These are phyloP conservation scores for Oryza meridionalis DNA, from an alignment of 176 grass and related monocot genomes.

Conservation along the genomic window DNA sequence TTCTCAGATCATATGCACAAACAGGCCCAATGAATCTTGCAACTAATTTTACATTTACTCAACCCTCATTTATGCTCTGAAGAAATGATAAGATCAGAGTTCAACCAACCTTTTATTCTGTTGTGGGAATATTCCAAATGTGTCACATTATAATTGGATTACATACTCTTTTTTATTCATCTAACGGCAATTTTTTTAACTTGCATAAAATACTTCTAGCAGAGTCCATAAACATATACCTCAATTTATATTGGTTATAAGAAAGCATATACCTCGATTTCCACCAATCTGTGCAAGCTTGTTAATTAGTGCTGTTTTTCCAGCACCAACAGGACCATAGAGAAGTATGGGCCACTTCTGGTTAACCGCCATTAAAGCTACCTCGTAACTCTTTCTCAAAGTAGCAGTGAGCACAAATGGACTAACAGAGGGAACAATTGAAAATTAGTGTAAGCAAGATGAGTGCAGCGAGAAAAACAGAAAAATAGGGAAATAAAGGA, in stretches of 20 bases:
- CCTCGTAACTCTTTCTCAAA: constrained; percentile 74
- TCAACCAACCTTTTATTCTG: neutral
- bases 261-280: constrained; percentile 68
- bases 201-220: constrained; percentile 17
- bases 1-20: neutral
- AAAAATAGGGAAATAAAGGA: constrained; percentile 19
- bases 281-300: constrained; percentile 54
- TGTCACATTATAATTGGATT: neutral
- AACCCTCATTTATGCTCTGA: neutral
- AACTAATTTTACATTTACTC: neutral
- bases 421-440: constrained; percentile 42
- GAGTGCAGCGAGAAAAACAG: neutral
- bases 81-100: neutral
- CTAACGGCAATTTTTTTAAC: neutral
- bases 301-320: constrained; percentile 91
- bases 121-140: neutral
- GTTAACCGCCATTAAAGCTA: constrained; percentile 70
- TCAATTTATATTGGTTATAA: neutral
- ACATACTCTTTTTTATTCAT: neutral
- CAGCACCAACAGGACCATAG: constrained; percentile 84
- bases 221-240: neutral
- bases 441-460: constrained; percentile 36
- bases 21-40: neutral
- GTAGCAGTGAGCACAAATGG: constrained; percentile 69
- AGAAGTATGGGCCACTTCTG: constrained; percentile 92